Conservation (phyloP, 108 stramenopile species). For the Nitzschia sp. region DNA sequence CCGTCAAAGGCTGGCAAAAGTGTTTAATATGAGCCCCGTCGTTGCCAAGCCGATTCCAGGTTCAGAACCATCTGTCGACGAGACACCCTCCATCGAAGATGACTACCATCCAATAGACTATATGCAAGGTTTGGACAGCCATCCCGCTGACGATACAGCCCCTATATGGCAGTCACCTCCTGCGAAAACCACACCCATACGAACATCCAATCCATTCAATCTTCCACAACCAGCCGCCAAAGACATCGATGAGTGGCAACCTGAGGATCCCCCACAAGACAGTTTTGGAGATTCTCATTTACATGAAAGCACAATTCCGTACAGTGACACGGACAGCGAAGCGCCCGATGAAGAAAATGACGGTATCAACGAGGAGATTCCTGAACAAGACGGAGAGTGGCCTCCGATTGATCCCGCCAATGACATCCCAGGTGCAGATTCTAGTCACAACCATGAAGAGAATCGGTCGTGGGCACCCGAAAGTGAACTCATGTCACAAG, state of each 20-base stretch:
- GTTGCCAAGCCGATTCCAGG: not conserved
- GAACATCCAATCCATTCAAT: no score
- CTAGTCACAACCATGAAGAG: not conserved
- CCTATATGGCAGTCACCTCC: slow-evolving; percentile 7
- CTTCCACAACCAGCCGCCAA: no score
- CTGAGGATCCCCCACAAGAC: no score
- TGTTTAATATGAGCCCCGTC: slow-evolving; percentile 22
- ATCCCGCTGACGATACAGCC: not conserved
- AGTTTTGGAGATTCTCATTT: no score
- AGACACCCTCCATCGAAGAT: slow-evolving; percentile 5
- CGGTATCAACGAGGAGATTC: no score
- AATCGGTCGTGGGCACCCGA: not conserved
- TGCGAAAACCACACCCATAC: not conserved
- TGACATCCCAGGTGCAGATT: no score
- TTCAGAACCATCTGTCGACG: not conserved
- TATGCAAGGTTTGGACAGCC: slow-evolving; percentile 19
- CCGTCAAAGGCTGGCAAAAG: slow-evolving; percentile 73
- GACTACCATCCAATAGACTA: slow-evolving; percentile 25
- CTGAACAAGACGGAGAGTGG: no score
- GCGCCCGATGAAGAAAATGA: no score
- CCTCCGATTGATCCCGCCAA: no score
- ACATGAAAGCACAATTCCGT: no score
- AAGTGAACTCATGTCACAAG: not conserved
- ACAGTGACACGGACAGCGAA: no score
- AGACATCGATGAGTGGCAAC: no score